Conservation (phyloP, 2,329 filamentous ascomycete genomes). For the Aphanoascus verrucosus region DNA sequence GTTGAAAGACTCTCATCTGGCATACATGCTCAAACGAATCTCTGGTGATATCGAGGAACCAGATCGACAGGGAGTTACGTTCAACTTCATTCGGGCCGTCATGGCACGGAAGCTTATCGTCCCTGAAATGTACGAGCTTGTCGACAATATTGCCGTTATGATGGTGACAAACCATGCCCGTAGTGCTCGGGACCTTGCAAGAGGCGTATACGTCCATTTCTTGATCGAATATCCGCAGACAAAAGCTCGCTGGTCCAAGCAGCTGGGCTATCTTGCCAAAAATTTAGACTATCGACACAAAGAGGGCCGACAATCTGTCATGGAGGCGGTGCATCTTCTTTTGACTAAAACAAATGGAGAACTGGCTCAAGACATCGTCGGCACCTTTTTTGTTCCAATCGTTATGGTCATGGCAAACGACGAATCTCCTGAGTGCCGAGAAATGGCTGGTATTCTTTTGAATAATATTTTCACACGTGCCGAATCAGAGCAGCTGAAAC, state of each 20-base stretch:
- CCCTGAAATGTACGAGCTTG: conserved; percentile 76
- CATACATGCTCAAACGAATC: conserved; percentile 69
- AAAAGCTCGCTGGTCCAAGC: conserved; percentile 77
- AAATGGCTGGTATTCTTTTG: conserved; percentile 68
- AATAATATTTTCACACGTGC: conserved; percentile 71
- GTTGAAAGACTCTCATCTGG: conserved; percentile 70
- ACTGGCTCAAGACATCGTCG: conserved; percentile 69
- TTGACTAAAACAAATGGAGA: conserved; percentile 74
- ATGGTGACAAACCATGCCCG: conserved; percentile 96
- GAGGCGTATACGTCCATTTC: conserved; percentile 89
- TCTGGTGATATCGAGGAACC: conserved; percentile 87
- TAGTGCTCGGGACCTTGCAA: conserved; percentile 73
- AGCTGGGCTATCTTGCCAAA: conserved; percentile 75
- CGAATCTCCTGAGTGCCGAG: conserved; percentile 71
- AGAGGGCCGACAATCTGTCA: conserved; percentile 79
- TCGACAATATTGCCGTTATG: conserved; percentile 78
- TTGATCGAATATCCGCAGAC: conserved; percentile 88
- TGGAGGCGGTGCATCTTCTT: conserved; percentile 83
- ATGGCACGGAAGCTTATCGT: conserved; percentile 78
- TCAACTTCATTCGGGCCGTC: conserved; percentile 84
- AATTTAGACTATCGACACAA: conserved; percentile 86
- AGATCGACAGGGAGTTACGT: conserved; percentile 81
- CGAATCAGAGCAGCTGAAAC: conserved; percentile 58
- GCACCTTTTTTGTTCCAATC: conserved; percentile 73
- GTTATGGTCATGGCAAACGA: conserved; percentile 82